Evolutionary conservation across 2,329 filamentous ascomycete species (phyloP), one percentile per base, ranked within the genome.

Genomic region (Penicillium polonicum): DNA sequence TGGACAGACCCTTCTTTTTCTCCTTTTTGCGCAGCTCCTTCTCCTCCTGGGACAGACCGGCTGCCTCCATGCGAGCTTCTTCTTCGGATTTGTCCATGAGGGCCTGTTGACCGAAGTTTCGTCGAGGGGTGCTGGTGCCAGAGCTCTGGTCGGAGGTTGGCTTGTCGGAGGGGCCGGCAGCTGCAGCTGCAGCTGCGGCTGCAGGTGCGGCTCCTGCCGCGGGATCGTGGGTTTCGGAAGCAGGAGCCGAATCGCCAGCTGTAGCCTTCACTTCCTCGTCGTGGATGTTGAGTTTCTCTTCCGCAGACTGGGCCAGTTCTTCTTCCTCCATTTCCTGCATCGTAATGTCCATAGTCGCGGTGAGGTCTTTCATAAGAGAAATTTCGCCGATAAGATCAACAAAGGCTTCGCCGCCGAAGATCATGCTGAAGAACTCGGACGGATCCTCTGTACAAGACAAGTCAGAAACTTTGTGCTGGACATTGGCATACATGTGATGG

Each of bases 311-410:
- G 5, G 82, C 83, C 38, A 82, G 79, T 29, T 81, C 86, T 60
- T 88, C 86, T 65, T 89, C 88, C 68, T 91, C 90, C 74, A 86
- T 85, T 60, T 87, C 87, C 55, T 90, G 83, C 87, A 92, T 93
- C 21, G 91, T 92, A 65, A 99, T 97, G 70, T 99, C 94, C 93
- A 99, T 97, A 44, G 92, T 96, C 70, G 92, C 91, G 19, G 93
- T 97, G 54, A 99, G 83, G 71, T 99, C 94, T 80, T 97, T 97
- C 90, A 99, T 97, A 57, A 99, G 85, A 50, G 91, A 94, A 67
- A 99, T 96, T 82, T 99, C 94, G 65, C 94, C 94, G 71, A 99
- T 97, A 82, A 94, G 91, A 80, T 99, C 93, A 60, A 89, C 82
- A 71, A 99, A 99, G 13, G 93, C 92, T 68, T 97, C 93, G 60